Percentiles rank a stretch among this genome's conserved stretches.
Evolutionary conservation across 192 early-diverging fungal species (phyloP).

Genomic region (Backusella psychrophila): DNA sequence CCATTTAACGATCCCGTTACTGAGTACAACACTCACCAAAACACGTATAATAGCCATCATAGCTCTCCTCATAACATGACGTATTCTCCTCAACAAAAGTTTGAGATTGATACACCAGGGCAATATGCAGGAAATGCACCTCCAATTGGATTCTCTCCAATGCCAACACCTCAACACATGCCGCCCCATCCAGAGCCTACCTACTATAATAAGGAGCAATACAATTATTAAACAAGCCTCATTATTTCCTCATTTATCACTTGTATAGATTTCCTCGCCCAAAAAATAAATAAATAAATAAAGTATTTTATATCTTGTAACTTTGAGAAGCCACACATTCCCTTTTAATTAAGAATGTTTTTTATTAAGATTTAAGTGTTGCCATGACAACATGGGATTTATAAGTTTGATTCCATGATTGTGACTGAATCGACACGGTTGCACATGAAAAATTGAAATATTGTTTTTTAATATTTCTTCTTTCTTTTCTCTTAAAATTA

Average conservation of each 20-base stretch:
- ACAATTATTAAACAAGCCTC: background rate
- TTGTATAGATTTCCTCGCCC: background rate
- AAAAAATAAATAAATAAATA: background rate
- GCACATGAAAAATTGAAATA: no score
- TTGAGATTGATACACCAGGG: conserved; percentile 1
- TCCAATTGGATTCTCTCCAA: conserved; percentile 8
- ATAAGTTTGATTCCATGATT: no score
- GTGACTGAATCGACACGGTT: no score
- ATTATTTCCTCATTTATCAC: background rate
- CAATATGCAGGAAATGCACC: background rate
- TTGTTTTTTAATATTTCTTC: background rate
- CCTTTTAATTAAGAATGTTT: no score
- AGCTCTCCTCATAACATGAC: conserved; percentile 1
- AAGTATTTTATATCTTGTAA: no score
- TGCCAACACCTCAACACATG: conserved; percentile 17
- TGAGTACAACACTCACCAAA: background rate
- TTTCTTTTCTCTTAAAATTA: background rate
- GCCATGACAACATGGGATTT: no score
- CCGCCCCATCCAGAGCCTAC: conserved; percentile 31
- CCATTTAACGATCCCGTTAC: conserved; percentile 12
- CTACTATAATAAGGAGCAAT: background rate
- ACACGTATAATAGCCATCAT: background rate
- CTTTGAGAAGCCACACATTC: background rate
- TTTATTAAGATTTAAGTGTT: no score
- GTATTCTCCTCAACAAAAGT: background rate